Evolutionary conservation across 2,329 filamentous ascomycete genomes (phyloP).

Genomic region (Colletotrichum liaoningense): DNA sequence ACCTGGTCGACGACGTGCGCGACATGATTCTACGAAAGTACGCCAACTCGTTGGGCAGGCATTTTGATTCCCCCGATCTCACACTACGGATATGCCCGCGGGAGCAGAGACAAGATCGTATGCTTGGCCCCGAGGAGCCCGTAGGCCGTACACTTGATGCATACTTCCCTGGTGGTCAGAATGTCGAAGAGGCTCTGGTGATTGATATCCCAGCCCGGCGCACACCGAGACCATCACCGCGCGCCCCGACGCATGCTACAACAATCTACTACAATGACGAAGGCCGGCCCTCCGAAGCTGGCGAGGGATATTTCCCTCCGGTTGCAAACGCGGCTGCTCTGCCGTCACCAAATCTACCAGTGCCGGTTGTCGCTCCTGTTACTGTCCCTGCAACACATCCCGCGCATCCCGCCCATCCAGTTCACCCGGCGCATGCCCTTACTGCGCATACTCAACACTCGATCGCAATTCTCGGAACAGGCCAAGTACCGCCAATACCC

Average conservation of each 20-base stretch:
- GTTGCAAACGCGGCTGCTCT: slow-evolving; percentile 55
- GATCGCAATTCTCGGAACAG: slow-evolving; percentile 84
- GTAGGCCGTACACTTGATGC: slow-evolving; percentile 82
- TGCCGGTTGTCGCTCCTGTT: slow-evolving; percentile 51
- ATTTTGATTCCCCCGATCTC: slow-evolving; percentile 92
- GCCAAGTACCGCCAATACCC: slow-evolving; percentile 82
- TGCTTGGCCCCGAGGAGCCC: slow-evolving; percentile 86
- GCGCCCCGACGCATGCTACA: slow-evolving; percentile 57
- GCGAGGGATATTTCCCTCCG: slow-evolving; percentile 86
- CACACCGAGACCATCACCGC: slow-evolving; percentile 85
- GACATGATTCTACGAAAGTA: slow-evolving; percentile 95
- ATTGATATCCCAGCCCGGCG: slow-evolving; percentile 85
- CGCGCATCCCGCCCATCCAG: slow-evolving; percentile 35
- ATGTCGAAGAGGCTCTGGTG: slow-evolving; percentile 87
- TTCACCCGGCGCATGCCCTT: slow-evolving; percentile 34
- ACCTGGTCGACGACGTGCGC: slow-evolving; percentile 93
- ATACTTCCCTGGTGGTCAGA: slow-evolving; percentile 89
- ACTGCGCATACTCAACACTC: slow-evolving; percentile 63
- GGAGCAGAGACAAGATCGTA: slow-evolving; percentile 73
- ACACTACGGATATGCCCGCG: slow-evolving; percentile 81
- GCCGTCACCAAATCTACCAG: slow-evolving; percentile 53
- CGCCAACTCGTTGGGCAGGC: slow-evolving; percentile 88
- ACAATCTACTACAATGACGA: slow-evolving; percentile 72
- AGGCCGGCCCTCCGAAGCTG: slow-evolving; percentile 73
- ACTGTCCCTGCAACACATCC: slow-evolving; percentile 49